phyloP scores from a whole-genome alignment of 2,329 filamentous ascomycete species.

The Ascochyta lentis region DNA sequence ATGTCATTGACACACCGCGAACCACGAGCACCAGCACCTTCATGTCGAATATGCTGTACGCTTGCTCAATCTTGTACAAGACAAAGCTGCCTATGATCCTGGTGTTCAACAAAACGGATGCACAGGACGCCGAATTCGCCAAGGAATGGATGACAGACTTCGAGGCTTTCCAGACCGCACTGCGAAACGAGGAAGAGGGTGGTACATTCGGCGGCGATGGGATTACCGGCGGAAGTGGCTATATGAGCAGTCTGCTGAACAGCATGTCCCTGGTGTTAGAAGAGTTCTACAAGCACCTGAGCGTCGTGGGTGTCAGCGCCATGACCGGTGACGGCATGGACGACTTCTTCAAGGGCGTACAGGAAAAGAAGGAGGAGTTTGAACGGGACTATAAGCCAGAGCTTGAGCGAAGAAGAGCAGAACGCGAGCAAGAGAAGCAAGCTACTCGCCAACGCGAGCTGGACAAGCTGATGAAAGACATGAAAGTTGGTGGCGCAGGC shows the following conservation, averaged over 20 bases:
- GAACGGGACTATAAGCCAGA: slow-evolving; percentile 90
- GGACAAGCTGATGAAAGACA: slow-evolving; percentile 92
- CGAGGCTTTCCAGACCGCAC: slow-evolving; percentile 88
- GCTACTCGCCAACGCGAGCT: slow-evolving; percentile 79
- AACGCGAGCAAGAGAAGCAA: slow-evolving; percentile 78
- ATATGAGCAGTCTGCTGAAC: slow-evolving; percentile 95
- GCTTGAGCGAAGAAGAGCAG: slow-evolving; percentile 76
- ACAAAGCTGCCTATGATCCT: slow-evolving; percentile 98
- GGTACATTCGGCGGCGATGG: slow-evolving; percentile 80
- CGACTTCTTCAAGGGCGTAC: slow-evolving; percentile 90
- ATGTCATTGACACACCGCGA: slow-evolving; percentile 95
- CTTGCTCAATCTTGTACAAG: slow-evolving; percentile 98
- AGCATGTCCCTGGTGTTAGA: slow-evolving; percentile 98
- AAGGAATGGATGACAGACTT: slow-evolving; percentile 99
- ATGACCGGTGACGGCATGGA: slow-evolving; percentile 92
- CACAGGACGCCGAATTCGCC: slow-evolving; percentile 87
- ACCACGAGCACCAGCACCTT: slow-evolving; percentile 94
- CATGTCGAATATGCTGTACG: slow-evolving; percentile 99
- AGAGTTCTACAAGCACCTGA: slow-evolving; percentile 95
- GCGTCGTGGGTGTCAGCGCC: slow-evolving; percentile 89
- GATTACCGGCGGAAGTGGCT: slow-evolving; percentile 76
- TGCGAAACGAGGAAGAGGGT: slow-evolving; percentile 78
- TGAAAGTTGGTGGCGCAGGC: slow-evolving; percentile 63
- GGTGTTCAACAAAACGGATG: slow-evolving; percentile 99
- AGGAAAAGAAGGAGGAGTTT: slow-evolving; percentile 87